Evolutionary conservation across 176 grass and related monocot genomes (phyloP).

Genomic region (Carex kokanica): DNA sequence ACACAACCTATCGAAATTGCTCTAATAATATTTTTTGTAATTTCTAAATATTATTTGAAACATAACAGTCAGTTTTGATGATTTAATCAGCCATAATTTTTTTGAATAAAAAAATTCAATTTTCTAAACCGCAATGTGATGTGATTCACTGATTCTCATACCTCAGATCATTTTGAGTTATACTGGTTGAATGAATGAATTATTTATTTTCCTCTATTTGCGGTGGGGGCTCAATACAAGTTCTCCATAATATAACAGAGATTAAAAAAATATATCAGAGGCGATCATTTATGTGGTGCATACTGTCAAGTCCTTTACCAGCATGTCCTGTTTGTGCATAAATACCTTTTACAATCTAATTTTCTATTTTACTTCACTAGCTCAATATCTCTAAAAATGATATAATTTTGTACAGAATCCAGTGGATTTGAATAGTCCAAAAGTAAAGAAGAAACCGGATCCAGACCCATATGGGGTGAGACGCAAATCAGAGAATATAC

Average conservation of each 20-base stretch:
- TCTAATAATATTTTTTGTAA: too few species aligned
- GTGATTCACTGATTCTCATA: too few species aligned
- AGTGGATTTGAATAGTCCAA: constrained; percentile 10
- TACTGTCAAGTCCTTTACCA: background rate
- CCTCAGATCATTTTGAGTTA: too few species aligned
- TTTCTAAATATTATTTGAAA: too few species aligned
- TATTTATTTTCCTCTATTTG: background rate
- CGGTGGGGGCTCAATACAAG: background rate
- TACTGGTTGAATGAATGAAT: background rate
- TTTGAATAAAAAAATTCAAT: too few species aligned
- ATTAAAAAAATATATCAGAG: background rate
- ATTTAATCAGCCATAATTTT: too few species aligned
- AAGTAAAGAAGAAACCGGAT: constrained; percentile 24
- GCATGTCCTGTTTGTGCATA: background rate
- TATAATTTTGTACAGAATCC: background rate
- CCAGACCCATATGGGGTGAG: background rate
- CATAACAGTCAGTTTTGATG: too few species aligned
- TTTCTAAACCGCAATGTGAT: too few species aligned
- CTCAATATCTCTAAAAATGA: background rate
- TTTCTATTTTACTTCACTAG: background rate
- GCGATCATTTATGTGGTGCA: background rate
- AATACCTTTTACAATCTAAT: background rate
- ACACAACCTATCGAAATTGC: too few species aligned
- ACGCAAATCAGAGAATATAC: constrained; percentile 3
- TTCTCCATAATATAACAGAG: background rate